phyloP scores from a whole-genome alignment of 2,329 filamentous ascomycete genomes.

The Corinectria fuckeliana region DNA sequence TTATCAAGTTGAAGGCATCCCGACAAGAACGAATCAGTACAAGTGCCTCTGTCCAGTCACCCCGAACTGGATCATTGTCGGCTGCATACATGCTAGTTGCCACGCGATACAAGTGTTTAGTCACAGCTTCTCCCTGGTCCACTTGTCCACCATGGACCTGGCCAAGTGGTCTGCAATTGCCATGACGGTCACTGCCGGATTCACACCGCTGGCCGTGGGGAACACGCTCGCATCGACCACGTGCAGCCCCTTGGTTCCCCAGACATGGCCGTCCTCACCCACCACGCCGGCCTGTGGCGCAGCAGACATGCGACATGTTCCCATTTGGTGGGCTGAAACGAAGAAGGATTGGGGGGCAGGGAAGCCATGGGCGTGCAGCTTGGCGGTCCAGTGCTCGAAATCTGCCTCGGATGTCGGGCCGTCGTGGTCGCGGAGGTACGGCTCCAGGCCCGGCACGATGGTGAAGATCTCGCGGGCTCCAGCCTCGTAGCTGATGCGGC shows the following conservation, averaged over 20 bases:
- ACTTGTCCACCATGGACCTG: neutral
- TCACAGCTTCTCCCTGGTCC: neutral
- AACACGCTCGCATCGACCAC: constrained; percentile 75
- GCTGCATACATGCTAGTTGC: neutral
- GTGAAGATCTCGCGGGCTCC: constrained; percentile 78
- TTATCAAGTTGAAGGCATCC: too few relatives aligned
- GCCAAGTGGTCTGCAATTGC: constrained; percentile 57
- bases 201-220: constrained; percentile 73
- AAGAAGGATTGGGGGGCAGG: constrained; percentile 52
- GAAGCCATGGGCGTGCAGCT: neutral
- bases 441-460: constrained; percentile 61
- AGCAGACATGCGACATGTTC: constrained; percentile 70
- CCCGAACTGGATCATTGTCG: too few relatives aligned
- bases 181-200: constrained; percentile 78
- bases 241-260: constrained; percentile 66
- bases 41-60: too few relatives aligned
- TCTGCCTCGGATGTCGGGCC: constrained; percentile 31
- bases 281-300: constrained; percentile 57
- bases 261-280: constrained; percentile 60
- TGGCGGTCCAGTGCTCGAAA: constrained; percentile 55
- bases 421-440: constrained; percentile 54
- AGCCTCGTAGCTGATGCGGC: constrained; percentile 73
- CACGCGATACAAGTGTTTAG: neutral
- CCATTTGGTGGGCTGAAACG: constrained; percentile 76
- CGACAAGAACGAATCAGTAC: too few relatives aligned